A percentile compares a stretch with the other conserved stretches of the same genome.
Conservation (phyloP, 495 filamentous ascomycete genomes). For the Ascobolus immersus region DNA sequence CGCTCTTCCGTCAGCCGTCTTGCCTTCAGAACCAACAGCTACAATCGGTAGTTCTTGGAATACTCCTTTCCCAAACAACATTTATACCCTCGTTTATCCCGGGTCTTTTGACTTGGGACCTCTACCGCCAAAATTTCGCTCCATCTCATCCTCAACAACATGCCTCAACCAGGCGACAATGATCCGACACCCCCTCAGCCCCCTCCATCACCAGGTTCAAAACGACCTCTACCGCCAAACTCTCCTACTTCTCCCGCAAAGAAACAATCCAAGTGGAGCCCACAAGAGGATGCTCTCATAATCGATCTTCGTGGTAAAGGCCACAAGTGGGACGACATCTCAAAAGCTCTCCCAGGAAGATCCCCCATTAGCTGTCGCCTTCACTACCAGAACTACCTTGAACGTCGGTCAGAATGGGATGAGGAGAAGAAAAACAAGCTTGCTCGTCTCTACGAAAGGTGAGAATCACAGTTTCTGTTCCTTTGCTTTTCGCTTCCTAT, state of each 20-base stretch:
- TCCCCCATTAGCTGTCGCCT: conserved; percentile 82
- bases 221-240: conserved; percentile 21
- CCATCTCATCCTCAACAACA: not conserved
- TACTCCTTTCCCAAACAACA: too few species aligned
- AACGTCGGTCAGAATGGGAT: conserved; percentile 74
- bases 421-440: conserved; percentile 95
- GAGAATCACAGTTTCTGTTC: conserved; percentile 7
- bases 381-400: conserved; percentile 93
- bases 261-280: conserved; percentile 88
- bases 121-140: too few species aligned
- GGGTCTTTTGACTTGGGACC: too few species aligned
- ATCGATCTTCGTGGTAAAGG: conserved; percentile 66
- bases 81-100: too few species aligned
- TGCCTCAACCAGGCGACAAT: too few species aligned
- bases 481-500: not conserved
- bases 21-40: too few species aligned
- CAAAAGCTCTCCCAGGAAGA: conserved; percentile 61
- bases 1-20: too few species aligned
- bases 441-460: conserved; percentile 79
- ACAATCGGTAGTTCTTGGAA: too few species aligned
- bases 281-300: conserved; percentile 70
- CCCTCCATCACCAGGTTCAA: conserved; percentile 11
- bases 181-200: conserved; percentile 5
- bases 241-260: conserved; percentile 58
- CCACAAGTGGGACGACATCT: conserved; percentile 98